Evolutionary conservation across 495 filamentous ascomycete species (phyloP).

Genomic region (Aspergillus sparsus): DNA sequence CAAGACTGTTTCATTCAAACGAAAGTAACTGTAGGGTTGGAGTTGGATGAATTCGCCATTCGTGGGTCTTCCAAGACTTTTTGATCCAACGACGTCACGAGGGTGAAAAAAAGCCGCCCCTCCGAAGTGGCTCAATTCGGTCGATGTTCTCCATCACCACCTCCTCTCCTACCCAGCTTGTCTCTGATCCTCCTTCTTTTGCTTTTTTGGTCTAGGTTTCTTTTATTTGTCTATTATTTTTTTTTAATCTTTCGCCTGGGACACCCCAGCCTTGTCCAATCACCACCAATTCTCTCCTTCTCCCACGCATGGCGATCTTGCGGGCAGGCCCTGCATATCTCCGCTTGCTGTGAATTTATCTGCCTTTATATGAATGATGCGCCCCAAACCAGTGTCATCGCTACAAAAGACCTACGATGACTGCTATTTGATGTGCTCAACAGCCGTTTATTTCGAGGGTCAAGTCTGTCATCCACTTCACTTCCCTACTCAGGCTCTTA

Average conservation of each 20-base stretch:
- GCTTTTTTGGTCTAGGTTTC: neutral
- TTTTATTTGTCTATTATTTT: constrained; percentile 26
- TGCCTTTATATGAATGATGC: constrained; percentile 61
- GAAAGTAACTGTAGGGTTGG: neutral
- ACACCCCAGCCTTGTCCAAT: constrained; percentile 7
- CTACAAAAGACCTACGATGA: constrained; percentile 98
- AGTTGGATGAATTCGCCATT: constrained; percentile 3
- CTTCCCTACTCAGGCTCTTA: neutral
- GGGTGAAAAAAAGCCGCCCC: constrained; percentile 18
- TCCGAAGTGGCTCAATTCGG: neutral
- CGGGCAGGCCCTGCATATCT: constrained; percentile 29
- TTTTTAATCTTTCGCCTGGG: constrained; percentile 23
- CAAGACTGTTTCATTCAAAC: too few species aligned
- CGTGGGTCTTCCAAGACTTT: constrained; percentile 12
- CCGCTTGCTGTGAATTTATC: constrained; percentile 10
- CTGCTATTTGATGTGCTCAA: constrained; percentile 89
- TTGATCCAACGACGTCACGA: constrained; percentile 49
- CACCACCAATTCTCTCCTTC: constrained; percentile 10
- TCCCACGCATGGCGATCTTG: constrained; percentile 22
- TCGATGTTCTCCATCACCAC: constrained; percentile 1
- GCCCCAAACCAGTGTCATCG: constrained; percentile 72
- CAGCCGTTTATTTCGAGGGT: constrained; percentile 91
- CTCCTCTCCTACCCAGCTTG: neutral
- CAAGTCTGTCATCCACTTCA: constrained; percentile 56
- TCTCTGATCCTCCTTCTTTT: neutral